Percentiles rank a stretch among this genome's conserved stretches.
phyloP scores from a whole-genome alignment of 2,329 filamentous ascomycete species.

The Lachnellula cervina region DNA sequence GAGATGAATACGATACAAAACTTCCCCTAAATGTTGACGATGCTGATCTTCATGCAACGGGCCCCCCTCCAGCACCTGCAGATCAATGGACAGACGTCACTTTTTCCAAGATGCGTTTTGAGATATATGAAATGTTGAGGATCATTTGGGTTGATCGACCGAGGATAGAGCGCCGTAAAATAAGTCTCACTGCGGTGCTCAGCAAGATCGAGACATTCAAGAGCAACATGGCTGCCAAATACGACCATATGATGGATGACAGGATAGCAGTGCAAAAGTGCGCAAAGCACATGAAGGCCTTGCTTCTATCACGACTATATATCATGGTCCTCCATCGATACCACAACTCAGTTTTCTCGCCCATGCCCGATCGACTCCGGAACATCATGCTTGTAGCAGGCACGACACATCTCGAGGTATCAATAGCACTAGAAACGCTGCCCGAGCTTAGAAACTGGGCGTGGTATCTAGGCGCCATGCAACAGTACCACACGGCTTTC shows the following conservation, averaged over 20 bases:
- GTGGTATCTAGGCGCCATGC: conserved; percentile 68
- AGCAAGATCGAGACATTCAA: conserved; percentile 66
- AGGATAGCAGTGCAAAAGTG: conserved; percentile 57
- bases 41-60: conserved; percentile 47
- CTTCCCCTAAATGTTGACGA: conserved; percentile 69
- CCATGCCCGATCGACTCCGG: conserved; percentile 57
- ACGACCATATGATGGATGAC: conserved; percentile 57
- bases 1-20: conserved; percentile 69
- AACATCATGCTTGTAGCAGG: conserved; percentile 60
- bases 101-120: conserved; percentile 63
- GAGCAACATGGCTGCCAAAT: conserved; percentile 59
- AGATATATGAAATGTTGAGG: conserved; percentile 69
- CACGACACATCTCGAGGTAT: conserved; percentile 48
- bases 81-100: conserved; percentile 64
- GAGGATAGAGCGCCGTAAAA: conserved; percentile 56
- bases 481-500: conserved; percentile 68
- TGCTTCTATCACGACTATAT: conserved; percentile 59
- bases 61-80: conserved; percentile 35
- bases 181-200: conserved; percentile 58
- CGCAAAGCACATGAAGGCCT: conserved; percentile 58
- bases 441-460: conserved; percentile 53
- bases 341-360: conserved; percentile 37
- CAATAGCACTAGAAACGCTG: conserved; percentile 48
- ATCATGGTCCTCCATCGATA: conserved; percentile 67
- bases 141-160: conserved; percentile 65